Conservation (phyloP, 2,329 filamentous ascomycete genomes). For the Penicillium sumatraense region DNA sequence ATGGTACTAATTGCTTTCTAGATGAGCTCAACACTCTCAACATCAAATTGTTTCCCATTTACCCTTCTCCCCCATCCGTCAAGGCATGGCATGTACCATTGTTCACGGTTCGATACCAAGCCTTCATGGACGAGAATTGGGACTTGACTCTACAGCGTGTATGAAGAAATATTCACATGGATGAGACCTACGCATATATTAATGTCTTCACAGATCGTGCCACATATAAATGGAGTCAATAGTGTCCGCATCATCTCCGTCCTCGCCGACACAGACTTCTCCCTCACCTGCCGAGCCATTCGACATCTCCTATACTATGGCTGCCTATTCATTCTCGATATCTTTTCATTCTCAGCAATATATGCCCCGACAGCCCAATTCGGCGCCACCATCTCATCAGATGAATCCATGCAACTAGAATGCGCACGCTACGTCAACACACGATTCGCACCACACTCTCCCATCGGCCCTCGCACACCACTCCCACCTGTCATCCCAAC, state of each 20-base stretch:
- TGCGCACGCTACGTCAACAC: slow-evolving; percentile 81
- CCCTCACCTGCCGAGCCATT: slow-evolving; percentile 82
- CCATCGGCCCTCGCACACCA: slow-evolving; percentile 32
- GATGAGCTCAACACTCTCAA: slow-evolving; percentile 94
- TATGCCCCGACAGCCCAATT: slow-evolving; percentile 84
- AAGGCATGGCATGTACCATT: slow-evolving; percentile 91
- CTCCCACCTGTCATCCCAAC: slow-evolving; percentile 18
- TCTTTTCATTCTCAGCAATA: slow-evolving; percentile 91
- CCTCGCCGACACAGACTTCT: slow-evolving; percentile 82
- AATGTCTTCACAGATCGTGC: slow-evolving; percentile 63
- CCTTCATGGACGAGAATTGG: slow-evolving; percentile 60
- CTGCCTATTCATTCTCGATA: slow-evolving; percentile 85
- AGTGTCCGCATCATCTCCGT: slow-evolving; percentile 86
- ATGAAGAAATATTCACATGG: no score
- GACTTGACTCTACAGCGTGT: slow-evolving; percentile 58
- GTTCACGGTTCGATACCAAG: slow-evolving; percentile 61
- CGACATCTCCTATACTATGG: slow-evolving; percentile 93
- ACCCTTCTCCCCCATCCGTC: slow-evolving; percentile 75
- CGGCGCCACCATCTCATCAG: slow-evolving; percentile 72
- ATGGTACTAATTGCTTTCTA: slow-evolving; percentile 38
- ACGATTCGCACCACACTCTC: slow-evolving; percentile 43
- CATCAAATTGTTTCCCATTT: slow-evolving; percentile 90
- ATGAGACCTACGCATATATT: no score
- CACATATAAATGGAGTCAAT: slow-evolving; percentile 87
- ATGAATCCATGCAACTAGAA: slow-evolving; percentile 80